These are phyloP conservation scores for Eimeria acervulina DNA, from an alignment of 169 alveolate species.

Conservation along the genomic window DNA sequence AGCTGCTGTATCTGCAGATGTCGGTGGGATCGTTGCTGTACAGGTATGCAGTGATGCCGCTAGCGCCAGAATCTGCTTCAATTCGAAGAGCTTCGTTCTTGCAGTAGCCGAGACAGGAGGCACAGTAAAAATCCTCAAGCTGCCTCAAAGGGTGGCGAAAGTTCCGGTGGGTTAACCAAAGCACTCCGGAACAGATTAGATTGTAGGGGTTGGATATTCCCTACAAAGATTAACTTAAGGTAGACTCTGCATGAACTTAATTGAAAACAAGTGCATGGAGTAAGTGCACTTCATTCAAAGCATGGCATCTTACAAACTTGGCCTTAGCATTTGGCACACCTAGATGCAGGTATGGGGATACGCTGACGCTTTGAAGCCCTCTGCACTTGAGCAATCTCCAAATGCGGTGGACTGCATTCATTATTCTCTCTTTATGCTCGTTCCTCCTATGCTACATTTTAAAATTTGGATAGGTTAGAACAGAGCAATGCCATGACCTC, in stretches of 20 bases:
- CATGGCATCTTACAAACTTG: neutral
- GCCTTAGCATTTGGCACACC: neutral
- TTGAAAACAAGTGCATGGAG: neutral
- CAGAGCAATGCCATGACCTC: neutral
- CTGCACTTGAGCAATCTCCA: neutral
- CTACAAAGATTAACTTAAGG: neutral
- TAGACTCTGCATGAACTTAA: neutral
- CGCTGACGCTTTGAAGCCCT: neutral
- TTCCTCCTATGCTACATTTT: neutral
- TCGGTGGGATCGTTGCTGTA: neutral
- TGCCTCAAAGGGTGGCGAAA: conserved; percentile 58
- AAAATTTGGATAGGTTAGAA: neutral
- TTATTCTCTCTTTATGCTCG: neutral
- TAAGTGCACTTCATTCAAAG: neutral
- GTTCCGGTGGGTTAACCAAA: conserved; percentile 11
- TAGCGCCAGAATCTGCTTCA: conserved; percentile 63
- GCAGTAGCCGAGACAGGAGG: conserved; percentile 76
- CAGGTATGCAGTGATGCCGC: conserved; percentile 79
- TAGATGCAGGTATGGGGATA: neutral
- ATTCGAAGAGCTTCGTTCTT: conserved; percentile 64
- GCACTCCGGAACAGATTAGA: neutral
- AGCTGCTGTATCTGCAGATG: neutral
- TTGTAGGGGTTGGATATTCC: neutral
- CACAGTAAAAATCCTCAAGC: conserved; percentile 62
- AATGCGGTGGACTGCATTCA: neutral